Conservation (phyloP, 306 rosid species). For the Calophaca sinica region DNA sequence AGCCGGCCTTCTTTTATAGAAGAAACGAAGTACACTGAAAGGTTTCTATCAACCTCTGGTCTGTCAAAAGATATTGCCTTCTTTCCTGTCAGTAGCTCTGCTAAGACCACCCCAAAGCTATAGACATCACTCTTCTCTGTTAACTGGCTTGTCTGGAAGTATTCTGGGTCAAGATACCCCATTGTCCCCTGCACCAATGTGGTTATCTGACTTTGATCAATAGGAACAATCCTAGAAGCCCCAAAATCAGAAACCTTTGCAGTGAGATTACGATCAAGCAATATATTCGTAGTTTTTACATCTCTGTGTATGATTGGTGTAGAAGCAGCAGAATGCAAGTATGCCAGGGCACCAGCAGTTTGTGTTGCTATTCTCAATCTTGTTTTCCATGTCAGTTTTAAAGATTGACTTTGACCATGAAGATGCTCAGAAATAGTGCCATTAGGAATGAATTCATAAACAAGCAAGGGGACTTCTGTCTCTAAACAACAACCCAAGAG, state of each 20-base stretch:
- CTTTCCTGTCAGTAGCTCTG: conserved; percentile 59
- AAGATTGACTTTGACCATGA: conserved; percentile 26
- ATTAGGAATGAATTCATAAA: conserved; percentile 56
- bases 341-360: conserved; percentile 59
- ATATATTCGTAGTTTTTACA: conserved; percentile 59
- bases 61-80: conserved; percentile 51
- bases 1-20: conserved; percentile 50
- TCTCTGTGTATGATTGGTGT: conserved; percentile 65
- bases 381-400: conserved; percentile 47
- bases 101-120: conserved; percentile 62
- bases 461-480: conserved; percentile 66
- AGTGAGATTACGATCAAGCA: conserved; percentile 44
- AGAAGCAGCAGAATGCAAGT: conserved; percentile 58
- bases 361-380: conserved; percentile 56
- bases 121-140: conserved; percentile 70
- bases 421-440: conserved; percentile 52
- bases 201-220: conserved; percentile 50
- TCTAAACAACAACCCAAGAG: conserved; percentile 65
- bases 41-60: conserved; percentile 46
- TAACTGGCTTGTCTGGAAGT: conserved; percentile 53
- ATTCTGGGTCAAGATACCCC: conserved; percentile 62
- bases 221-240: conserved; percentile 61
- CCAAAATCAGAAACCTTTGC: conserved; percentile 67
- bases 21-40: conserved; percentile 48
- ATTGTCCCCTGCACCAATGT: conserved; percentile 66